Percentiles rank a stretch among this genome's conserved stretches.
phyloP scores from a whole-genome alignment of 2,329 filamentous ascomycete species.

The Ophiosphaerella korrae region DNA sequence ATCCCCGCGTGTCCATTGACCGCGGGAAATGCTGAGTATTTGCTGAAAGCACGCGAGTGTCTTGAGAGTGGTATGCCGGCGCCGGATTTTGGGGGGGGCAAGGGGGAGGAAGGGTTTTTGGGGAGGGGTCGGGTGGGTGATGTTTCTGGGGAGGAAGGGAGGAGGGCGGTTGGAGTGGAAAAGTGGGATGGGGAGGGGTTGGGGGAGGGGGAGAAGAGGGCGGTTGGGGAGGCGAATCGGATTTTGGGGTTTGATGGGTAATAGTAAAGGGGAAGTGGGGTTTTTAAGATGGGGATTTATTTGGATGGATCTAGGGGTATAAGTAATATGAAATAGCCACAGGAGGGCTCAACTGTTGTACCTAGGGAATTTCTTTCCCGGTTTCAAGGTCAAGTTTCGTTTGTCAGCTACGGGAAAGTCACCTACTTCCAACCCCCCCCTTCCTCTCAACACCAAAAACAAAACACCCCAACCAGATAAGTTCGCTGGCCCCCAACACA shows the following conservation, averaged over 20 bases:
- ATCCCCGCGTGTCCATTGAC: constrained; percentile 87
- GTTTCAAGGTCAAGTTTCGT: too few species aligned
- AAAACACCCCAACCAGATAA: too few species aligned
- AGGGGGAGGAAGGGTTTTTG: constrained; percentile 63
- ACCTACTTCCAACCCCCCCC: too few species aligned
- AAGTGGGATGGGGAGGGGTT: constrained; percentile 57
- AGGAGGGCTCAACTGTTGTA: too few species aligned
- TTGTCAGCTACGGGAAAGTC: too few species aligned
- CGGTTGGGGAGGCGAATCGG: constrained; percentile 60
- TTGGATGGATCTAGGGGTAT: background rate
- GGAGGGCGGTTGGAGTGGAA: constrained; percentile 61
- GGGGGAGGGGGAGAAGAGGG: constrained; percentile 57
- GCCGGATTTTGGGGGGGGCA: constrained; percentile 61
- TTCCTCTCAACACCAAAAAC: too few species aligned
- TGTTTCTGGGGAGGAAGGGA: constrained; percentile 47
- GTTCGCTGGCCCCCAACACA: too few species aligned
- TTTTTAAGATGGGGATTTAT: background rate
- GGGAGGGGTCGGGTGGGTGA: constrained; percentile 49
- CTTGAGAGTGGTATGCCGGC: constrained; percentile 65
- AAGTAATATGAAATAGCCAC: too few species aligned
- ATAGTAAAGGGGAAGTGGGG: background rate
- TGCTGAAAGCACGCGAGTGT: constrained; percentile 70
- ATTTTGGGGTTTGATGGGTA: constrained; percentile 56
- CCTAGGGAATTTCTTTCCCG: too few species aligned
- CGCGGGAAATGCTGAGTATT: constrained; percentile 72